phyloP scores from a whole-genome alignment of 2,329 filamentous ascomycete species.

The Monilinia aucupariae region DNA sequence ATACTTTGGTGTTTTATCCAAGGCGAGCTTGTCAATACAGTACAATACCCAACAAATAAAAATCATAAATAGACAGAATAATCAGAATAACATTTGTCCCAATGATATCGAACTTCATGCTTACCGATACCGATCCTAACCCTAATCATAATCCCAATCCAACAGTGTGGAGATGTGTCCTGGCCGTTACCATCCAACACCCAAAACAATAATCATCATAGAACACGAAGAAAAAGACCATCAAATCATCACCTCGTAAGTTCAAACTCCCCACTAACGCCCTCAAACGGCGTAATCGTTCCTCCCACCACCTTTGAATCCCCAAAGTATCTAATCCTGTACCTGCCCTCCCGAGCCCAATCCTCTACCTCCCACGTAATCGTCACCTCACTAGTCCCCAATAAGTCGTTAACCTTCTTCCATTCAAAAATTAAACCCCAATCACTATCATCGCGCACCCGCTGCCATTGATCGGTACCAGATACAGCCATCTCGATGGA shows the following conservation, averaged over 20 bases:
- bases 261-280: constrained; percentile 52
- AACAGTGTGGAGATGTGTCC: not conserved
- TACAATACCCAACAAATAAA: constrained; percentile 17
- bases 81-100: not conserved
- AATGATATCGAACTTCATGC: not conserved
- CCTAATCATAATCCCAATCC: not conserved
- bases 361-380: constrained; percentile 74
- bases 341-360: constrained; percentile 57
- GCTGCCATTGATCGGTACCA: constrained; percentile 51
- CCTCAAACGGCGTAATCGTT: constrained; percentile 62
- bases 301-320: constrained; percentile 65
- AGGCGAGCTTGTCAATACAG: constrained; percentile 2
- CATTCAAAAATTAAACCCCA: constrained; percentile 81
- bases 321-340: constrained; percentile 77
- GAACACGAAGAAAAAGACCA: not conserved
- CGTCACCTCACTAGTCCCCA: constrained; percentile 72
- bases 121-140: not conserved
- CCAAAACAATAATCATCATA: not conserved
- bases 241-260: not conserved
- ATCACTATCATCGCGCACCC: constrained; percentile 67
- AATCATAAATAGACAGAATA: constrained; percentile 18
- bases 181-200: not conserved
- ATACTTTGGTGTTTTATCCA: constrained; percentile 5
- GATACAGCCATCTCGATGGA: constrained; percentile 60
- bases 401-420: constrained; percentile 62